Evolutionary conservation across 495 filamentous ascomycete genomes (phyloP).

Genomic region (Aspergillus cristatus): DNA sequence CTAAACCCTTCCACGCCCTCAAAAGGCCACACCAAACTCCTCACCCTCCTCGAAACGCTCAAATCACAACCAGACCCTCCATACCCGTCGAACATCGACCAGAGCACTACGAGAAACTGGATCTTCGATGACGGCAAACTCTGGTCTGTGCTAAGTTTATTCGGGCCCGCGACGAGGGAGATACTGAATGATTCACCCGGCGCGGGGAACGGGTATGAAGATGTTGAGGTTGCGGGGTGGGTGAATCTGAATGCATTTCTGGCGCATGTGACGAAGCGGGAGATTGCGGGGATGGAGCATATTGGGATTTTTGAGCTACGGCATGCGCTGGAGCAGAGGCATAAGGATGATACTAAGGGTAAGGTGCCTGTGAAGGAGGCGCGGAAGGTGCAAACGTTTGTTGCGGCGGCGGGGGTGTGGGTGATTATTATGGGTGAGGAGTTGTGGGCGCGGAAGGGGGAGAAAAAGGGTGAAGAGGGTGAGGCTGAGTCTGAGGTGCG

Average conservation of each 20-base stretch:
- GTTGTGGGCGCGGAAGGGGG: conserved; percentile 14
- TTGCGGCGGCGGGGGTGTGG: conserved; percentile 10
- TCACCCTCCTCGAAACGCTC: background rate
- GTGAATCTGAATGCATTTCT: conserved; percentile 3
- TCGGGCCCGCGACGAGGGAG: no score
- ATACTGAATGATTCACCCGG: no score
- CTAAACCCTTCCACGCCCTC: background rate
- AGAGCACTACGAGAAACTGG: no score
- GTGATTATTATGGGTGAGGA: conserved; percentile 19
- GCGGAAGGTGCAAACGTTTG: conserved; percentile 1
- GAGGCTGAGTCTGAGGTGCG: background rate
- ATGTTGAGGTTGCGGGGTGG: conserved; percentile 1
- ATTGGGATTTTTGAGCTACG: conserved; percentile 2
- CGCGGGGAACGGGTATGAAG: no score
- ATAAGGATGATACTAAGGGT: background rate
- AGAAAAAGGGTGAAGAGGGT: background rate
- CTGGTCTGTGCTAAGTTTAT: no score
- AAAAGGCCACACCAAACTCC: no score
- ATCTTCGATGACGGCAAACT: no score
- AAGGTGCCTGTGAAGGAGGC: background rate
- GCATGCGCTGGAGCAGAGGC: conserved; percentile 4
- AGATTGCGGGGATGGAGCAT: conserved; percentile 4
- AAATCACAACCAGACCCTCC: background rate
- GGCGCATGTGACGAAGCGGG: conserved; percentile 1
- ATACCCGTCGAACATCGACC: background rate